A percentile compares a stretch with the other conserved stretches of the same genome.
Evolutionary conservation across 148 eudicot genomes (phyloP).

Genomic region (Rhododendron ferrugineum): DNA sequence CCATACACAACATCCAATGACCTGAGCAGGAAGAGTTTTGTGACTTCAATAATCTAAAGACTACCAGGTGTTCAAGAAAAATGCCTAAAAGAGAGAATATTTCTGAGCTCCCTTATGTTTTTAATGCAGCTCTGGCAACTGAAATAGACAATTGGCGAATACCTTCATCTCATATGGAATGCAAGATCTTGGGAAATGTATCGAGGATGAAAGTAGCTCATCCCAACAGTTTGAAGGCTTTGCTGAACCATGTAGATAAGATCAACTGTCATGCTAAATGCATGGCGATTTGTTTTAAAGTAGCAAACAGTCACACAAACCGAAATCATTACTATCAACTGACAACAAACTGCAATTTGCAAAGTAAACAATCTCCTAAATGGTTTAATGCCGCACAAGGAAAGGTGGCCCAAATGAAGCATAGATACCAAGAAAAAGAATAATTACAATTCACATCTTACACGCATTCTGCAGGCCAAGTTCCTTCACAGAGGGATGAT

Average conservation of each 20-base stretch:
- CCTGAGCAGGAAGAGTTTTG: background rate
- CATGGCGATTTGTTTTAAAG: background rate
- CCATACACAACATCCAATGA: background rate
- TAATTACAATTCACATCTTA: conserved; percentile 37
- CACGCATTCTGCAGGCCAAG: conserved; percentile 99
- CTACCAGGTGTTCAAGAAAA: background rate
- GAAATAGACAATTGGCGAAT: background rate
- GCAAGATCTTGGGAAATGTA: background rate
- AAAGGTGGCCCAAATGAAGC: conserved; percentile 1
- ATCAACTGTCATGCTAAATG: background rate
- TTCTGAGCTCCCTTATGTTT: background rate
- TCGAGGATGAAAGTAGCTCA: background rate
- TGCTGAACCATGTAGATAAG: background rate
- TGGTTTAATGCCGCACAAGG: background rate
- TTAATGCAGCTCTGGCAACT: background rate
- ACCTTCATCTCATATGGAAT: background rate
- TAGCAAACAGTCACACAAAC: background rate
- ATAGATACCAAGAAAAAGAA: background rate
- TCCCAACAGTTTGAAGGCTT: background rate
- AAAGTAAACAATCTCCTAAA: conserved; percentile 5
- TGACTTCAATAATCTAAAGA: background rate
- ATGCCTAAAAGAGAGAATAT: background rate
- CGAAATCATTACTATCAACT: background rate
- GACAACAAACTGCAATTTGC: background rate
- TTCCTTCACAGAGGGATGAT: conserved; percentile 83